These are phyloP conservation scores for Stylosanthes scabra DNA, from an alignment of 331 rosid genomes.

Conservation along the genomic window DNA sequence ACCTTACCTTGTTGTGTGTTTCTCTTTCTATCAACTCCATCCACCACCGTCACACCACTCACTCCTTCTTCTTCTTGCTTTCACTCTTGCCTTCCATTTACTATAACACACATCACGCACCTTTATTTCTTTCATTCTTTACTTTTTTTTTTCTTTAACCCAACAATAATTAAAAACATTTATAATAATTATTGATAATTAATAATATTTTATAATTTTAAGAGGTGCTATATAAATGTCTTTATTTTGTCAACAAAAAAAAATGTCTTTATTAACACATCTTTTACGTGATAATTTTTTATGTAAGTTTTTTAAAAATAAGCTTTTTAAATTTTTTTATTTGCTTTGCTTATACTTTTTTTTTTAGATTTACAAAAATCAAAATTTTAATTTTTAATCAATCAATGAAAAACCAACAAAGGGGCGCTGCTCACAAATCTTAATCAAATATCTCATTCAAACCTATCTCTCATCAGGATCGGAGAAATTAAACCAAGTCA, in stretches of 20 bases:
- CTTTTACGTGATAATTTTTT: too few species aligned
- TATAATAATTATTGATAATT: too few species aligned
- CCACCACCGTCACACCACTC: conserved; percentile 32
- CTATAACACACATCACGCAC: too few species aligned
- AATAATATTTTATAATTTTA: too few species aligned
- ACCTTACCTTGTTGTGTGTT: conserved; percentile 54
- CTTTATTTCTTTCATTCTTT: neutral
- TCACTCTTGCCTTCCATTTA: neutral
- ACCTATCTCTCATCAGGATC: neutral
- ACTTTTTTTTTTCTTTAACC: neutral
- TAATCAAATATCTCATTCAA: neutral
- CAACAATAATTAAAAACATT: too few species aligned
- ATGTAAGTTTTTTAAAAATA: too few species aligned
- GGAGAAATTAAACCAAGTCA: conserved; percentile 4
- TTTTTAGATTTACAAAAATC: too few species aligned
- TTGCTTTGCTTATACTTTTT: too few species aligned
- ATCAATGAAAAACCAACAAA: neutral
- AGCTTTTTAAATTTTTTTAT: too few species aligned
- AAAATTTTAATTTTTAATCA: neutral
- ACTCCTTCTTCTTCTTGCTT: neutral
- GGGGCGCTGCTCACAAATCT: neutral
- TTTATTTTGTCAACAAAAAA: too few species aligned
- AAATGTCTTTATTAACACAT: too few species aligned
- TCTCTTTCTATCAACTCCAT: conserved; percentile 19
- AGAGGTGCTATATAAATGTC: too few species aligned